Evolutionary conservation across 306 rosid genomes (phyloP).

Genomic region (Fragaria iinumae): DNA sequence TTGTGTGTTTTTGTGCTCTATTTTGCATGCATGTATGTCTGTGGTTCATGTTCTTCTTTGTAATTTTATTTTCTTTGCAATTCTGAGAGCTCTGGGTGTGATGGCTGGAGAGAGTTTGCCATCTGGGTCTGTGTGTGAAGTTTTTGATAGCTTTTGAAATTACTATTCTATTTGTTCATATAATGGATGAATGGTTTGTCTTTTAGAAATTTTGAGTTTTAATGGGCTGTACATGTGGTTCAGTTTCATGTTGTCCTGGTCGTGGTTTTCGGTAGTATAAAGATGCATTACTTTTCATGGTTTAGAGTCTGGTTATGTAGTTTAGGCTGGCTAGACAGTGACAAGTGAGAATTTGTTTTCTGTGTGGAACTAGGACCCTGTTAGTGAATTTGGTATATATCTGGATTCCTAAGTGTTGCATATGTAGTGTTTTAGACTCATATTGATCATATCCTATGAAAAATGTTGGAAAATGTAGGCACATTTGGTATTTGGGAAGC

Average conservation of each 20-base stretch:
- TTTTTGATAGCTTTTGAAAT: not conserved
- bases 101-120: not conserved
- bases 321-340: not conserved
- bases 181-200: not conserved
- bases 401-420: not conserved
- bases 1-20: not conserved
- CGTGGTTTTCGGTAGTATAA: not conserved
- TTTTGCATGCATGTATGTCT: slow-evolving; percentile 4
- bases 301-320: not conserved
- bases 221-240: not conserved
- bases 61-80: not conserved
- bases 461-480: slow-evolving; percentile 12
- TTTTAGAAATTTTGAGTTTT: not conserved
- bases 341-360: not conserved
- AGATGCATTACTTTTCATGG: not conserved
- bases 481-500: slow-evolving; percentile 24
- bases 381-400: not conserved
- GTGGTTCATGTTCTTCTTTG: not conserved
- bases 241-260: not conserved
- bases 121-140: slow-evolving; percentile 3
- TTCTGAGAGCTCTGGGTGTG: not conserved
- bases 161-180: not conserved
- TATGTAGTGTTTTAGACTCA: not conserved
- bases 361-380: not conserved
- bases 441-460: slow-evolving; percentile 2